These are phyloP conservation scores for Nicotiana benthamiana DNA, from an alignment of 257 asterid species.

Conservation along the genomic window DNA sequence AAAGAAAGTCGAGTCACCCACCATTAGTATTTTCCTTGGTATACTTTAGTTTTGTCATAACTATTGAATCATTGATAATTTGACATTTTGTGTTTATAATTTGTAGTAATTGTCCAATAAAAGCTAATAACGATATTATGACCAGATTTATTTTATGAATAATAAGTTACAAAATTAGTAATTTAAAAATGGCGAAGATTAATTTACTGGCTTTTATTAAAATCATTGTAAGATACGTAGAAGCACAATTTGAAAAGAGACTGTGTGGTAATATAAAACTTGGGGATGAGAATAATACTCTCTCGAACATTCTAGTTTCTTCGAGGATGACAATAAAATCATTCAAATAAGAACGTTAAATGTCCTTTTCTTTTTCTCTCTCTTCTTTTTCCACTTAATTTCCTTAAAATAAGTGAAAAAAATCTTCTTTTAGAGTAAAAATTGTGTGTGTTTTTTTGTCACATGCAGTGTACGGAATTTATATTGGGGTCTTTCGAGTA, in stretches of 20 bases:
- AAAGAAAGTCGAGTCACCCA: conserved; percentile 11
- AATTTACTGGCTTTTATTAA: neutral
- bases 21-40: neutral
- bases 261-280: neutral
- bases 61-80: neutral
- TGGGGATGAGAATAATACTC: neutral
- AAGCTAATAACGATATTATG: neutral
- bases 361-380: neutral
- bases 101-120: neutral
- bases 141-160: neutral
- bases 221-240: neutral
- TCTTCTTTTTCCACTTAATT: too few relatives aligned
- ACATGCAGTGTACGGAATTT: too few relatives aligned
- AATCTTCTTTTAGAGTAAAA: neutral
- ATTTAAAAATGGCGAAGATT: neutral
- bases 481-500: too few relatives aligned
- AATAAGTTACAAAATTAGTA: neutral
- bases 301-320: neutral
- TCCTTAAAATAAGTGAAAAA: too few relatives aligned
- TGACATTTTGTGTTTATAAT: neutral
- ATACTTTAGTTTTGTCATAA: neutral
- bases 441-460: neutral
- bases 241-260: neutral
- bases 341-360: neutral
- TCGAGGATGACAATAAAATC: neutral